A percentile compares a stretch with the other conserved stretches of the same genome.
Conservation (phyloP, 1,284 basidiomycete genomes). For the Pascua guehoae region DNA sequence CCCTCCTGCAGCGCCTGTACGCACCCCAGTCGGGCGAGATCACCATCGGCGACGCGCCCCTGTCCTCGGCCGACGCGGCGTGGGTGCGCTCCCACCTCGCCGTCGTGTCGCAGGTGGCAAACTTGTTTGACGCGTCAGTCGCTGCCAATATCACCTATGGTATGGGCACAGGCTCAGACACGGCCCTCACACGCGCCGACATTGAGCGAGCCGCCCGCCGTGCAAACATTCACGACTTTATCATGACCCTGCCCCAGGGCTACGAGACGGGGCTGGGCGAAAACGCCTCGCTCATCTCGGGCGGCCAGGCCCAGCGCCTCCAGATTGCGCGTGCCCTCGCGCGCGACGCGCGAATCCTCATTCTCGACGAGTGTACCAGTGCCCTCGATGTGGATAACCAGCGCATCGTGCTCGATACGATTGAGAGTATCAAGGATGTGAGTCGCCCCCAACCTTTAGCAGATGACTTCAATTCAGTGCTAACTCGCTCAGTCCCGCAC, state of each 20-base stretch:
- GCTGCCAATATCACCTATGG: constrained; percentile 86
- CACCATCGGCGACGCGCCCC: constrained; percentile 50
- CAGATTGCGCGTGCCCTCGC: constrained; percentile 87
- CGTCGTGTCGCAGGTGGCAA: constrained; percentile 78
- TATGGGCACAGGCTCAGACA: constrained; percentile 53
- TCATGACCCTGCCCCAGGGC: constrained; percentile 70
- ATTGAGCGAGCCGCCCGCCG: constrained; percentile 66
- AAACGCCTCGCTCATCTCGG: constrained; percentile 81
- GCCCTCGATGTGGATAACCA: constrained; percentile 83
- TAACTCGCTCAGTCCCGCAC: constrained; percentile 55
- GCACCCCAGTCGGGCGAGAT: constrained; percentile 68
- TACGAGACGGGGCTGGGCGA: constrained; percentile 87
- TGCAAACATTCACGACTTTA: constrained; percentile 83
- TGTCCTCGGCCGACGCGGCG: constrained; percentile 61
- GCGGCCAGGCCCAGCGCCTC: constrained; percentile 89
- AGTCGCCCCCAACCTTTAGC: constrained; percentile 4
- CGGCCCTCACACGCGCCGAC: constrained; percentile 56
- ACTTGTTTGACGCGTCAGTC: constrained; percentile 80
- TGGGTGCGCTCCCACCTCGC: constrained; percentile 77
- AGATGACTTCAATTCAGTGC: not conserved
- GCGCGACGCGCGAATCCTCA: constrained; percentile 66
- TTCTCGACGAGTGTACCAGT: constrained; percentile 91
- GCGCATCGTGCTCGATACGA: constrained; percentile 71
- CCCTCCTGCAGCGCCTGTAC: constrained; percentile 80
- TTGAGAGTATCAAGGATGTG: constrained; percentile 60